Evolutionary conservation across 2,329 filamentous ascomycete species (phyloP), one percentile per base, ranked within the genome.

Genomic region (Cercospora zeae-maydis): DNA sequence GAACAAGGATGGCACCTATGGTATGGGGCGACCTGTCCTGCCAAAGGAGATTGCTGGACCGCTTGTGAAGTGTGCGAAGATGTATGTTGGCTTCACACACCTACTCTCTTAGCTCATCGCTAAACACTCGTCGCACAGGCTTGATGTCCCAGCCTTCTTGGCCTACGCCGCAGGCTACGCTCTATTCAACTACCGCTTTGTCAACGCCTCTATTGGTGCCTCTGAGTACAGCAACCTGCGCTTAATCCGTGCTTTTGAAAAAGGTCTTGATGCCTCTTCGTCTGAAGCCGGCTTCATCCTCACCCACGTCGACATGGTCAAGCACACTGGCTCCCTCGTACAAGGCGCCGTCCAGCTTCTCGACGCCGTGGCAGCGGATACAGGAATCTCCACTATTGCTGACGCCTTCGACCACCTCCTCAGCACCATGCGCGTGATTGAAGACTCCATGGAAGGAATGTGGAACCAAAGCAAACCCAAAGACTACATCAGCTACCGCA

Each of bases 211-310:
- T 9, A 77, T 81, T 62, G 84, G 84, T 21, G 75, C 83, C 14
- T 77, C 79, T 13, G 62, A 69, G 14, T 87, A 88, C 69, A 76
- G 80, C 39, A 87, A 87, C 79, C 82, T 97, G 24, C 89, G 92
- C 10, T 86, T 97, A 33, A 88, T 97, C 73, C 90, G 93, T 36
- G 93, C 92, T 24, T 98, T 97, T 71, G 93, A 97, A 78, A 86
- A 89, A 71, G 93, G 93, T 13, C 86, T 96, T 8, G 90, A 97
- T 75, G 90, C 90, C 0, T 84, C 83, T 33, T 96, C 91, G 2
- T 96, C 92, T 7, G 93, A 97, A 77, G 93, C 93, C 0, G 93
- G 93, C 55, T 97, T 98, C 75, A 92, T 97, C n/a, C 84, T 97
- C 11, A 93, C 95, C 4, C 93, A 97, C 76, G 88, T 98, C 57